Conservation (phyloP, 495 filamentous ascomycete genomes). For the Neurospora sp. region DNA sequence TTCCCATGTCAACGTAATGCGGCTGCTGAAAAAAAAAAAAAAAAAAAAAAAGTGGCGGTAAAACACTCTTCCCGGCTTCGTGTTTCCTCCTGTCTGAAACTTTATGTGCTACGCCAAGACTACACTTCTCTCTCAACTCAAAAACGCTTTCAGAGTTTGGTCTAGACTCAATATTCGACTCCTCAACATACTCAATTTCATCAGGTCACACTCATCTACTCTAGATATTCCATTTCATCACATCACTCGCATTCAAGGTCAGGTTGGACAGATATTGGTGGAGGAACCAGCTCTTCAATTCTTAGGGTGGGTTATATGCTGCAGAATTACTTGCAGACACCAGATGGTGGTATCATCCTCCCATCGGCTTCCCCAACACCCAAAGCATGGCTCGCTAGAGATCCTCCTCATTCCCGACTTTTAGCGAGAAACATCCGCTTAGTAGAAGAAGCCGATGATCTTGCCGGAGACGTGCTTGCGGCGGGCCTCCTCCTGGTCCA, state of each 20-base stretch:
- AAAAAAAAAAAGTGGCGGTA: not conserved
- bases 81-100: not conserved
- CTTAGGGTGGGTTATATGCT: not conserved
- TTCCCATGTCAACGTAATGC: not conserved
- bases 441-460: conserved; percentile 96
- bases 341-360: conserved; percentile 3
- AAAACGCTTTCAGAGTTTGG: not conserved
- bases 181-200: not conserved
- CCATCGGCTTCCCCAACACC: conserved; percentile 7
- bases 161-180: not conserved
- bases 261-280: not conserved
- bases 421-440: conserved; percentile 24
- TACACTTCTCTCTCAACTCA: not conserved
- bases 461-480: conserved; percentile 96
- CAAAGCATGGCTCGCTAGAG: conserved; percentile 12
- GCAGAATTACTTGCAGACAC: not conserved
- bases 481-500: conserved; percentile 99
- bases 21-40: not conserved
- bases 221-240: not conserved
- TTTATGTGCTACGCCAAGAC: not conserved
- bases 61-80: not conserved
- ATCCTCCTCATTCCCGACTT: conserved; percentile 4
- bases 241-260: not conserved
- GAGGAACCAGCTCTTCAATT: not conserved
- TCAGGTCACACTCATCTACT: not conserved